Percentiles rank a stretch among this genome's conserved stretches.
These are phyloP conservation scores for Astragalus glycyphyllos DNA, from an alignment of 306 rosid genomes.

Conservation along the genomic window DNA sequence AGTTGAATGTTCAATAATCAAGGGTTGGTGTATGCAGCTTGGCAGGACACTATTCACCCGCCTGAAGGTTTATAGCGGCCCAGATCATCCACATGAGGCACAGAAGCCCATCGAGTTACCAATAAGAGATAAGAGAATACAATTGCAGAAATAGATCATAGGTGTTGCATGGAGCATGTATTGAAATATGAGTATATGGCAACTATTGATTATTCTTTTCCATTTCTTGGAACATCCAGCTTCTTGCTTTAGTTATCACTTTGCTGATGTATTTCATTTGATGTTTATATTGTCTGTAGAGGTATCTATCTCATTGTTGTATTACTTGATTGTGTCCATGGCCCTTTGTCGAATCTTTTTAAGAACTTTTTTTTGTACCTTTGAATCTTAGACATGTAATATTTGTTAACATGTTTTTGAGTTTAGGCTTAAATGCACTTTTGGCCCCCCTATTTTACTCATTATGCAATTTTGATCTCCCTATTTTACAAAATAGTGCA, in stretches of 20 bases:
- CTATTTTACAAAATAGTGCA: no score
- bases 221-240: conserved; percentile 3
- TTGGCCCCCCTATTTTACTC: no score
- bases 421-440: no score
- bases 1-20: conserved; percentile 38
- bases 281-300: conserved; percentile 45
- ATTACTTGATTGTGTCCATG: conserved; percentile 28
- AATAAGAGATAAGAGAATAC: conserved; percentile 86
- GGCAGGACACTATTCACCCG: conserved; percentile 91
- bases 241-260: conserved; percentile 38
- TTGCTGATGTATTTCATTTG: conserved; percentile 31
- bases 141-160: conserved; percentile 58
- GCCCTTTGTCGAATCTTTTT: conserved; percentile 29
- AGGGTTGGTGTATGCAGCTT: conserved; percentile 67
- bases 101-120: conserved; percentile 85
- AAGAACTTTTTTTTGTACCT: conserved; percentile 34
- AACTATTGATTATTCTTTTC: neutral
- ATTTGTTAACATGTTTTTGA: conserved; percentile 20
- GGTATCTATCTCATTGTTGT: conserved; percentile 35
- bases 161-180: conserved; percentile 33
- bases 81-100: conserved; percentile 91
- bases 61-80: conserved; percentile 89
- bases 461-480: no score
- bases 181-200: conserved; percentile 23
- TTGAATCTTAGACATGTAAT: conserved; percentile 32